phyloP scores from a whole-genome alignment of 192 early-diverging fungal species.

The Coemansia sp. region DNA sequence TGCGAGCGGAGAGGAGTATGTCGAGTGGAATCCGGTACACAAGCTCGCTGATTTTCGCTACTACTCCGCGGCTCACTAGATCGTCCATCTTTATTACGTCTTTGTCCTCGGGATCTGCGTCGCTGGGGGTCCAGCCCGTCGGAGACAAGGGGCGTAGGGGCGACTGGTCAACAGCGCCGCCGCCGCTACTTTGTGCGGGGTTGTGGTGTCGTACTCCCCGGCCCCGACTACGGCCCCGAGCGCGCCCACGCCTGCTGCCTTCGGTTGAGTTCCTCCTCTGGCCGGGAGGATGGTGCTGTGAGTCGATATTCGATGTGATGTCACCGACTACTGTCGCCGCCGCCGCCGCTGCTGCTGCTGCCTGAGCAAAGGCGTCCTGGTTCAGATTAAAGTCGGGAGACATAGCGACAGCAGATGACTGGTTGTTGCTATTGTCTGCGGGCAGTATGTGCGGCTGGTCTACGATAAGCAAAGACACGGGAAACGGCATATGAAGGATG shows the following conservation, averaged over 20 bases:
- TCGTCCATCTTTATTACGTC: constrained; percentile 37
- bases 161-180: no score
- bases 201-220: constrained; percentile 9
- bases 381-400: not conserved
- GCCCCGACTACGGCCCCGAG: constrained; percentile 15
- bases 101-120: constrained; percentile 1
- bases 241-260: constrained; percentile 24
- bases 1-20: constrained; percentile 20
- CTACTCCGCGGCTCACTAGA: constrained; percentile 29
- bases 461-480: constrained; percentile 31
- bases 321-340: constrained; percentile 5
- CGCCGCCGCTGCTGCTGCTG: constrained; percentile 6
- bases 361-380: not conserved
- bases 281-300: not conserved
- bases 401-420: not conserved
- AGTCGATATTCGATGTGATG: not conserved
- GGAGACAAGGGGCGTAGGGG: not conserved
- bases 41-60: not conserved
- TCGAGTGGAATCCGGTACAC: constrained; percentile 18
- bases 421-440: not conserved
- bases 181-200: not conserved
- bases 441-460: constrained; percentile 13
- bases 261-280: not conserved
- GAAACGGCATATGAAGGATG: constrained; percentile 22
- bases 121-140: not conserved